Evolutionary conservation across 768 basidiomycete genomes (phyloP), one percentile per base, ranked within the genome.

Genomic region (Suillus hirtellus): DNA sequence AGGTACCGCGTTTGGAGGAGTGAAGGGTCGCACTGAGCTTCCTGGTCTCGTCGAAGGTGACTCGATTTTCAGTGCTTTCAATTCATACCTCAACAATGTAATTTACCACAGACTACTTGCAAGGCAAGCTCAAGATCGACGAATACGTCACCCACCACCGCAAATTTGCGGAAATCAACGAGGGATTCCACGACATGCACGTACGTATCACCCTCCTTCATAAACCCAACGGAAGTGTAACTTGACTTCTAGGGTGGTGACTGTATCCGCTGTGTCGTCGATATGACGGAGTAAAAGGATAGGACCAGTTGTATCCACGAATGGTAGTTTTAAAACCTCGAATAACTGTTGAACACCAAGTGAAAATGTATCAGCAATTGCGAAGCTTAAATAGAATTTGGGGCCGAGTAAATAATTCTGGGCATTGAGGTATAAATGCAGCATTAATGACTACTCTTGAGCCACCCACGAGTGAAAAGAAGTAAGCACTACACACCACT

Each of bases 111-210:
- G 94, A 95, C 67, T 96, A 96, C 76, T 83, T 95, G 64, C 74
- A 80, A 19, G 92, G 92, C 62, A 88, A 83, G 68, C 80, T 96
- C 71, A 93, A 90, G 79, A 88, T 99, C 60, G 96, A 99, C 73
- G 94, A 99, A 75, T 99, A 96, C 75, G 89, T 99, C 64, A 96
- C 96, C 54, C 96, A 99, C 78, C 80, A 86, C 68, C 85, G 89
- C 69, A 84, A 78, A 47, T 79, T 96, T 42, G 81, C 78, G 31
- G 88, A 92, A 7, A 91, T 95, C 73, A 93, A 93, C 76, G 81
- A 87, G 56, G 94, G 93, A 24, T 98, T 99, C 82, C 81, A 90
- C 63, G 93, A 96, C 72, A 99, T 99, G 96, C 95, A 98, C 79
- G 93, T 95, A 78, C 77, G 95, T 85, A 58, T 37, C 43, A 43